Conservation (phyloP, 495 filamentous ascomycete species). For the Aspergillus asperescens region DNA sequence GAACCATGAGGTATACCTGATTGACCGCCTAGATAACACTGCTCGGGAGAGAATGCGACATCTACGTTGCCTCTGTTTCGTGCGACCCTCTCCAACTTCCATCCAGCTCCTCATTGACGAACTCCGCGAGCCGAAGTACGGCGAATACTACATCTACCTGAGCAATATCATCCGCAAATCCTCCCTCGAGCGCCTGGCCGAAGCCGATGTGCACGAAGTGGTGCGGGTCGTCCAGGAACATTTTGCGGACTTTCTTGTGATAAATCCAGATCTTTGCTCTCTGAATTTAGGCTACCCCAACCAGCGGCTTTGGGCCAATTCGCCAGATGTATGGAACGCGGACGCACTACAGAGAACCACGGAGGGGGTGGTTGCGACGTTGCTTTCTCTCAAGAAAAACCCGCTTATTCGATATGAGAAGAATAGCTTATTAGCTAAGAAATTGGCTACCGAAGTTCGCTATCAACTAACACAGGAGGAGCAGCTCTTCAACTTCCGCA, state of each 20-base stretch:
- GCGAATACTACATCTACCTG: slow-evolving; percentile 95
- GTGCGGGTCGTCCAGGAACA: slow-evolving; percentile 89
- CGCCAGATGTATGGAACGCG: slow-evolving; percentile 82
- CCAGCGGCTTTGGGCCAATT: slow-evolving; percentile 67
- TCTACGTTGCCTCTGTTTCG: slow-evolving; percentile 86
- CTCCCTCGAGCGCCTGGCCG: slow-evolving; percentile 85
- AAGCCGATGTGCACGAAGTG: slow-evolving; percentile 97
- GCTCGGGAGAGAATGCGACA: slow-evolving; percentile 97
- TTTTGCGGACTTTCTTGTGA: slow-evolving; percentile 89
- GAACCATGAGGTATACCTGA: slow-evolving; percentile 95
- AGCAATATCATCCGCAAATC: slow-evolving; percentile 98
- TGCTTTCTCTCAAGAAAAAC: slow-evolving; percentile 91
- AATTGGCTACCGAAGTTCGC: slow-evolving; percentile 84
- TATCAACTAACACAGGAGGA: slow-evolving; percentile 95
- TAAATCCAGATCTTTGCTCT: slow-evolving; percentile 91
- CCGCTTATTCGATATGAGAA: slow-evolving; percentile 91
- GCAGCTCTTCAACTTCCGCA: slow-evolving; percentile 93
- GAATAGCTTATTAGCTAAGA: slow-evolving; percentile 84
- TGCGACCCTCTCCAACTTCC: slow-evolving; percentile 84
- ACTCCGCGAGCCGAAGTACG: slow-evolving; percentile 92
- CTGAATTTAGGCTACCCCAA: slow-evolving; percentile 69
- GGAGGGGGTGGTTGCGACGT: slow-evolving; percentile 75
- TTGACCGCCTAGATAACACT: slow-evolving; percentile 87
- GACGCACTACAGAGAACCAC: slow-evolving; percentile 78
- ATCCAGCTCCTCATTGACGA: slow-evolving; percentile 94